Evolutionary conservation across 306 rosid species (phyloP), one percentile per base, ranked within the genome.

Genomic region (Quercus bicolor): DNA sequence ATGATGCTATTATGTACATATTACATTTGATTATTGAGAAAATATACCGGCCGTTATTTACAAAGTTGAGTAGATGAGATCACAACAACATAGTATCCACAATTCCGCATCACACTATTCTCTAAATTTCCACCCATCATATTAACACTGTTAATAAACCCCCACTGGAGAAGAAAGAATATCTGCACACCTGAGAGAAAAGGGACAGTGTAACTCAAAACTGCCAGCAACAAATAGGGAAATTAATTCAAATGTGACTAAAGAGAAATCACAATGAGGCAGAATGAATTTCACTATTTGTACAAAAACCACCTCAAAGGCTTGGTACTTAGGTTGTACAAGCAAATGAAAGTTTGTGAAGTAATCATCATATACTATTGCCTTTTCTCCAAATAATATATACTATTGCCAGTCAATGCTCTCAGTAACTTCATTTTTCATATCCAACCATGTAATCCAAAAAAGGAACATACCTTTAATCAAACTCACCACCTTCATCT

Each of bases 131-230:
- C 87, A 77, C 78, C 85, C 90, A 77, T 80, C 56, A 62, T 84
- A 88, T 86, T 48, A 12, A 85, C 88, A 85, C 64, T 70, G 91
- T 91, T 84, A 83, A 82, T 74, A 70, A 82, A 84, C 81, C 91
- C 53, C 88, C 86, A 79, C 77, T 70, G 90, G 88, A 70, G 84
- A 91, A 85, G 33, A 90, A 93, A 89, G 90, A 89, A 91, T 91
- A 86, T 83, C 86, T 81, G 88, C 90, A 88, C 78, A 86, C 87
- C 96, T 89, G 87, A 83, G 80, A 33, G 21, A 48, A 68, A 40
- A 34, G 43, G n/a, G 68, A 52, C 60, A 2, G 53, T 24, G 37
- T 65, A 31, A 6, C 59, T 11, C 5, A 21, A 48, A 40, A 26
- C 34, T 29, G 72, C 48, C 31, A 16, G 2, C 28, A 65, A 68